Percentiles rank a stretch among this genome's conserved stretches.
Evolutionary conservation across 192 early-diverging fungal genomes (phyloP).

Genomic region (Umbelopsis isabellina): DNA sequence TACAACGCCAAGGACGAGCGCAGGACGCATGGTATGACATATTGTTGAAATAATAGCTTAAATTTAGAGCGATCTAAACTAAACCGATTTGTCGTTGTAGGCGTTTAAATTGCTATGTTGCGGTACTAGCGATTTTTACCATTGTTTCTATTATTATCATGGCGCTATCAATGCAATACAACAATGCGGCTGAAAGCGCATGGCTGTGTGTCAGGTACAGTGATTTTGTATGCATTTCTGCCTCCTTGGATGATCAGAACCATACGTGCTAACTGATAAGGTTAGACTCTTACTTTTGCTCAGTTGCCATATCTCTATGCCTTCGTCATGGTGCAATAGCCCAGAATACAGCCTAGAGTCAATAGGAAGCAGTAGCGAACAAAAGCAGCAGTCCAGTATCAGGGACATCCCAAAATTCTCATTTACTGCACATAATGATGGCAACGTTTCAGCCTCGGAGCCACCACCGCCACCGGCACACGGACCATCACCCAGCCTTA

Average conservation of each 20-base stretch:
- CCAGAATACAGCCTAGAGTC: not conserved
- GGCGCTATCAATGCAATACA: conserved; percentile 12
- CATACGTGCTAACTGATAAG: not conserved
- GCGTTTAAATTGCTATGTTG: not conserved
- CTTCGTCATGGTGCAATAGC: not conserved
- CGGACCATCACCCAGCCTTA: too few species aligned
- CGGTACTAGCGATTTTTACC: not conserved
- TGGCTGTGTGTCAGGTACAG: conserved; percentile 2
- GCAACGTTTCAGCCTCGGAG: not conserved
- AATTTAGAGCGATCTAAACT: not conserved
- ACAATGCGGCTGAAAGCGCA: conserved; percentile 8
- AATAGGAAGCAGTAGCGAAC: not conserved
- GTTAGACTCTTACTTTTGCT: conserved; percentile 10
- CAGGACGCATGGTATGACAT: conserved; percentile 20
- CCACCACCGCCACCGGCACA: conserved; percentile 4
- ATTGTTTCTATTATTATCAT: conserved; percentile 4
- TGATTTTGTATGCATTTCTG: not conserved
- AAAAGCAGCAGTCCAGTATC: not conserved
- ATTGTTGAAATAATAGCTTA: not conserved
- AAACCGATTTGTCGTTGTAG: not conserved
- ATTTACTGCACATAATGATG: not conserved
- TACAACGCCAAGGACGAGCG: not conserved
- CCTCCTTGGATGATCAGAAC: not conserved
- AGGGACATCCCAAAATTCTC: not conserved
- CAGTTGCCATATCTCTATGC: conserved; percentile 3